phyloP scores from a whole-genome alignment of 345 rosid genomes.

The Lepidium africanum region DNA sequence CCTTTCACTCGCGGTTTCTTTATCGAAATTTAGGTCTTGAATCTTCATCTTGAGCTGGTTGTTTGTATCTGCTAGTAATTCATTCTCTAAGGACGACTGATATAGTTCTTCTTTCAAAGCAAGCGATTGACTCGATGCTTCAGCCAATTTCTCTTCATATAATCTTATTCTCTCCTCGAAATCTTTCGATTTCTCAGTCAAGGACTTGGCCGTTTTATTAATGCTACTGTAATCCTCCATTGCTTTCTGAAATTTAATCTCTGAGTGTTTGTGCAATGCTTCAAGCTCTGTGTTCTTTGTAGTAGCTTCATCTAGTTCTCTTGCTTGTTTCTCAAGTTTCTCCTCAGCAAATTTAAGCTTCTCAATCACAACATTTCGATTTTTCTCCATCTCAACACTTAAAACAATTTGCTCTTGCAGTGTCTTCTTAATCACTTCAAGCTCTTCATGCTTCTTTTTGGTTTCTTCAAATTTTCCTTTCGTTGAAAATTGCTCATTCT shows the following conservation, averaged over 20 bases:
- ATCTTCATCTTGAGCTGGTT: conserved; percentile 60
- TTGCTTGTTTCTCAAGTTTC: conserved; percentile 49
- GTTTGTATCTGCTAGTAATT: conserved; percentile 55
- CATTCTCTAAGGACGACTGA: conserved; percentile 48
- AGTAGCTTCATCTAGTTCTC: conserved; percentile 42
- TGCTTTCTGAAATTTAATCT: conserved; percentile 48
- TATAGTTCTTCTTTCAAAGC: conserved; percentile 64
- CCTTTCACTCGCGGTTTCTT: conserved; percentile 15
- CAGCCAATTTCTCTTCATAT: conserved; percentile 53
- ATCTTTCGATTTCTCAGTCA: conserved; percentile 45
- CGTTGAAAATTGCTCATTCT: conserved; percentile 26
- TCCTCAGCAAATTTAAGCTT: conserved; percentile 68
- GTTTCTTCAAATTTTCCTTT: too few species aligned
- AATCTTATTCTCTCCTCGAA: conserved; percentile 49
- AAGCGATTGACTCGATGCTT: conserved; percentile 41
- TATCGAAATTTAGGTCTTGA: conserved; percentile 43
- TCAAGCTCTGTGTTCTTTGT: conserved; percentile 53
- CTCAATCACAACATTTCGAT: conserved; percentile 32
- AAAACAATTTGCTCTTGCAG: too few species aligned
- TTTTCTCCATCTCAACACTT: conserved; percentile 36
- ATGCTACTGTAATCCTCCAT: conserved; percentile 35
- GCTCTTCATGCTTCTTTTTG: too few species aligned
- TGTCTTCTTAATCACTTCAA: too few species aligned
- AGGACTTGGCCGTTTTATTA: conserved; percentile 58
- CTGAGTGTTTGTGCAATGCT: conserved; percentile 51